Base-by-base conservation (phyloP, 139 green algal genomes). In the Protoeuglena noctilucae region DNA sequence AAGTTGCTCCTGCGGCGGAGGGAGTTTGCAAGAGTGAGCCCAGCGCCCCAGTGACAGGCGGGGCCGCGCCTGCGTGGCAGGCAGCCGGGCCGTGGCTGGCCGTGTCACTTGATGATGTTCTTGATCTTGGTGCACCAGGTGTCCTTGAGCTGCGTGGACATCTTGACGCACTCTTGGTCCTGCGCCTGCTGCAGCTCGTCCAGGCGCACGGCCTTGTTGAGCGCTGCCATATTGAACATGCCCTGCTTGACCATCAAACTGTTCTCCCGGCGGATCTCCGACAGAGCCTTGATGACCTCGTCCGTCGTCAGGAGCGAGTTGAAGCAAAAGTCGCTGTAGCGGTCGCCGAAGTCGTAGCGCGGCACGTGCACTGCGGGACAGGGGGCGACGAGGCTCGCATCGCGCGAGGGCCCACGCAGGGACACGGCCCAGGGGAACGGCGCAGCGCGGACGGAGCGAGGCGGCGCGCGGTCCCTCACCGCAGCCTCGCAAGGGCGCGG, bases 121-220 rank as follows among this genome's bases (percentile, higher is more conserved):
- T 73, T 68, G 22, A 69, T 48, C 26, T 51, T 56, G 28, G 53
- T 66, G 19, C 54, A 40, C 75, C 77, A 86, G 6, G 65, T 79
- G 58, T 90, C 81, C 53, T 76, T 72, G 23, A 89, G 66, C 56
- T 84, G 72, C 67, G 74, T 82, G 54, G 62, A 54, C 39, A 74
- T 57, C 45, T 67, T 55, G 31, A 74, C 60, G n/a, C 28, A 54
- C 6, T 60, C 65, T 57, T 75, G 64, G 12, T 65, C 59, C 71
- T 91, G 81, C 17, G 59, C 48, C 67, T 84, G 67, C 61, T 91
- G 77, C 57, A 87, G 80, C 63, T 91, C 81, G n/a, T 91, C 79
- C 57, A 86, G 58, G 2, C 74, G 65, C 4, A 48, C 28, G 28
- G 62, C 76, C 72, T 91, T 91, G 65, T 73, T 74, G n/a, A n/a